phyloP scores from a whole-genome alignment of 2,329 filamentous ascomycete species.

The Fonsecaea erecta region DNA sequence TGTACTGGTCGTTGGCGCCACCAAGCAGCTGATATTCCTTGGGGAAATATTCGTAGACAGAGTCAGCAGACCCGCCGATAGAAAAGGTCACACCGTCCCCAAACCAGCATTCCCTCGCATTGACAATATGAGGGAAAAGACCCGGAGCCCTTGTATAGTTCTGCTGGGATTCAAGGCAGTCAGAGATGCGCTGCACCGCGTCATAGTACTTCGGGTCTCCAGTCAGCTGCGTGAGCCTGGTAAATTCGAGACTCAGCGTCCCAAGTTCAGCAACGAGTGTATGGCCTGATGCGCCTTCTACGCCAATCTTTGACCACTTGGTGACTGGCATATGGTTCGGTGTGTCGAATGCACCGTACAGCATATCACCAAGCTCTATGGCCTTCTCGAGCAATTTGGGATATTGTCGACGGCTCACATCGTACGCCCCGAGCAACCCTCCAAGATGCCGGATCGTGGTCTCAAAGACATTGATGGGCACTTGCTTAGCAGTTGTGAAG shows the following conservation, averaged over 20 bases:
- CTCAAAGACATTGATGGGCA: conserved; percentile 46
- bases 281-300: conserved; percentile 39
- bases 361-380: conserved; percentile 49
- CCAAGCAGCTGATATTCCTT: conserved; percentile 47
- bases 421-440: conserved; percentile 45
- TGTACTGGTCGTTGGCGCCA: conserved; percentile 24
- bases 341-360: conserved; percentile 52
- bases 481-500: conserved; percentile 58
- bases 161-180: conserved; percentile 61
- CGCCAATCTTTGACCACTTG: conserved; percentile 55
- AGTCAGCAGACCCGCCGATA: conserved; percentile 61
- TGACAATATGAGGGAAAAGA: conserved; percentile 64
- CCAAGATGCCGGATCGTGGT: conserved; percentile 49
- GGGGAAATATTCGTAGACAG: conserved; percentile 62
- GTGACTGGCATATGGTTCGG: conserved; percentile 67
- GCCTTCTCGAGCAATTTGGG: conserved; percentile 47
- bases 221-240: conserved; percentile 67
- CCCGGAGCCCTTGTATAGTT: conserved; percentile 62
- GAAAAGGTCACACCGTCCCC: conserved; percentile 48
- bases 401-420: conserved; percentile 56
- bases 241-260: conserved; percentile 66
- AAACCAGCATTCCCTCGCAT: conserved; percentile 50
- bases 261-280: conserved; percentile 57
- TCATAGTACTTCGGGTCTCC: conserved; percentile 66
- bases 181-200: conserved; percentile 62